These are phyloP conservation scores for Fremontodendron californicum DNA, from an alignment of 345 rosid genomes.

Conservation along the genomic window DNA sequence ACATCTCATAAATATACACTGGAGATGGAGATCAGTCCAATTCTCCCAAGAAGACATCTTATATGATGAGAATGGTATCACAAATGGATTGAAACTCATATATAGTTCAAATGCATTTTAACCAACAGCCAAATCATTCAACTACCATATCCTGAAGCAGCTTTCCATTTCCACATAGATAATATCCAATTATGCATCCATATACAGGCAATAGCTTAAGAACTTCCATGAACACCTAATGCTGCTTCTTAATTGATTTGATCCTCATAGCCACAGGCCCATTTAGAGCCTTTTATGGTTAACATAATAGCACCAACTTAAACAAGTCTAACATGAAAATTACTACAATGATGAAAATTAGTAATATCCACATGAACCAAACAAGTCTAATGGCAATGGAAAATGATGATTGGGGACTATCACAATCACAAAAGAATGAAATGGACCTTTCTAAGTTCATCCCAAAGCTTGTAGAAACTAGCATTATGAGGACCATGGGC, in stretches of 20 bases:
- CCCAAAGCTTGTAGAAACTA: slow-evolving; percentile 87
- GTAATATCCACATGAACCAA: not conserved
- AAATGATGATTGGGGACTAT: not conserved
- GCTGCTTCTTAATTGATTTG: not conserved
- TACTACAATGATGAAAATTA: too few relatives aligned
- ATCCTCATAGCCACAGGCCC: not conserved
- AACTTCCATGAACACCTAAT: not conserved
- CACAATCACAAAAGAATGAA: not conserved
- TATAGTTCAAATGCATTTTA: not conserved
- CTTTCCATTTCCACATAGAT: not conserved
- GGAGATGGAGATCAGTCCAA: not conserved
- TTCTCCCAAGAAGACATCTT: not conserved
- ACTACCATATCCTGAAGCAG: not conserved
- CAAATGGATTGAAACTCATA: not conserved
- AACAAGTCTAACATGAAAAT: not conserved
- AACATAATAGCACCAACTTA: not conserved
- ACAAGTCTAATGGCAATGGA: too few relatives aligned
- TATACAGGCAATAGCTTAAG: not conserved
- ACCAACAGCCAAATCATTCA: not conserved
- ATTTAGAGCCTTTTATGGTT: not conserved
- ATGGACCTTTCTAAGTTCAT: slow-evolving; percentile 73
- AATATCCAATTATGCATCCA: not conserved
- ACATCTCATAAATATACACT: too few relatives aligned
- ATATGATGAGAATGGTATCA: too few relatives aligned
- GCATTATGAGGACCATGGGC: slow-evolving; percentile 84